Conservation (phyloP, 352 stramenopile genomes). For the Globisporangium middletonii region DNA sequence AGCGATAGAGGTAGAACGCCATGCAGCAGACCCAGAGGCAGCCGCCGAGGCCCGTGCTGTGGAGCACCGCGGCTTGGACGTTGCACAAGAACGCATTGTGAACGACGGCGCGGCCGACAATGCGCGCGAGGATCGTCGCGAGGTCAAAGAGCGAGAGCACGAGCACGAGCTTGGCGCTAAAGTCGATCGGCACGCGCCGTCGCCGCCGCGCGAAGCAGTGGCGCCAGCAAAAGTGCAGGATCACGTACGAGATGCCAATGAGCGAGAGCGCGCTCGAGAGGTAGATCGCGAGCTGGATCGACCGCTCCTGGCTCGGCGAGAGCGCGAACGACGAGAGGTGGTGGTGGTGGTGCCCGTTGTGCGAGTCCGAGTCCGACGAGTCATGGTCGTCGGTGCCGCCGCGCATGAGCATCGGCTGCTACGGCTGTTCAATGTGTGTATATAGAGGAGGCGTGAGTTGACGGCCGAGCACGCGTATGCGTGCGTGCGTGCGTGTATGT, state of each 20-base stretch:
- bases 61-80: constrained; percentile 50
- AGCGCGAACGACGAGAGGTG: constrained; percentile 11
- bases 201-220: constrained; percentile 17
- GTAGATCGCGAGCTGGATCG: constrained; percentile 40
- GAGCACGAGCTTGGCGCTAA: constrained; percentile 62
- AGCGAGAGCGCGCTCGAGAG: constrained; percentile 50
- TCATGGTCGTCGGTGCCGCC: background rate
- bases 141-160: constrained; percentile 73
- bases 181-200: constrained; percentile 34
- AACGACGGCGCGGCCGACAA: constrained; percentile 46
- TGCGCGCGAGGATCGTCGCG: constrained; percentile 37
- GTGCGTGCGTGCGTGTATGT: background rate
- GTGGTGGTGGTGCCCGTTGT: constrained; percentile 1
- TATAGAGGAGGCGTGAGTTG: background rate
- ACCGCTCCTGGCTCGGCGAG: constrained; percentile 16
- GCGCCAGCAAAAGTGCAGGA: constrained; percentile 49
- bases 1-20: constrained; percentile 76
- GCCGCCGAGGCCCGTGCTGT: constrained; percentile 45
- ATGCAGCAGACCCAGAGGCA: constrained; percentile 77
- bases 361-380: constrained; percentile 1
- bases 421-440: background rate
- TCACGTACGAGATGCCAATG: constrained; percentile 54
- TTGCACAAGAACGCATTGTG: constrained; percentile 37
- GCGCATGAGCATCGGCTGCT: background rate
- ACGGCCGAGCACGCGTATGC: background rate